These are phyloP conservation scores for Lenwebbia sp. DNA, from an alignment of 345 rosid species.

Conservation along the genomic window DNA sequence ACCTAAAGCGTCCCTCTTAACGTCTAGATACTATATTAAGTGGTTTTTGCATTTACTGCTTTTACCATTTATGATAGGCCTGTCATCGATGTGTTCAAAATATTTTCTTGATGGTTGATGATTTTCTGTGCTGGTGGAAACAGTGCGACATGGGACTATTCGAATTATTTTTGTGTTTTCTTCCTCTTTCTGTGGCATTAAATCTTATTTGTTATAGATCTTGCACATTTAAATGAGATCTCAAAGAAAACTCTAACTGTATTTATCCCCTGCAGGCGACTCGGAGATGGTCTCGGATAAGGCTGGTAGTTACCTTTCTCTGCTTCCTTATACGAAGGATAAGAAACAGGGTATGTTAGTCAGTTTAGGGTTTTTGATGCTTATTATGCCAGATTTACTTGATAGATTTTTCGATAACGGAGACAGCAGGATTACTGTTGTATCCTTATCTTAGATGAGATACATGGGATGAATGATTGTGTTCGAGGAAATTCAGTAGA, in stretches of 20 bases:
- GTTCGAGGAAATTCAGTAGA: neutral
- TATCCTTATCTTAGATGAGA: neutral
- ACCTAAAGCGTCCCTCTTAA: neutral
- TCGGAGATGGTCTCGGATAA: neutral
- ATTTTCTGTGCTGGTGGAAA: neutral
- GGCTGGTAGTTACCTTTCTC: neutral
- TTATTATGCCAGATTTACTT: neutral
- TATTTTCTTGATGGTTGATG: neutral
- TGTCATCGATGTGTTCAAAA: neutral
- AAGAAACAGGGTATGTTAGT: neutral
- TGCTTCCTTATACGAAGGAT: neutral
- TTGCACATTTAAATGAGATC: neutral
- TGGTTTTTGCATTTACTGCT: too few species aligned
- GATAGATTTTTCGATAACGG: neutral
- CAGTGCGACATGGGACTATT: neutral
- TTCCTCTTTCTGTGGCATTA: neutral
- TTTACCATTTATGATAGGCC: neutral
- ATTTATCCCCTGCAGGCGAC: neutral
- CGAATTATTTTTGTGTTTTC: neutral
- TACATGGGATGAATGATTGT: neutral
- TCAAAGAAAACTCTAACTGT: neutral
- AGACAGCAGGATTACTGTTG: neutral
- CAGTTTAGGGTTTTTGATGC: neutral
- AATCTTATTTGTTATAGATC: neutral
- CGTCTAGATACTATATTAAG: neutral